Evolutionary conservation across 2,329 filamentous ascomycete genomes (phyloP).

Genomic region (Botrytis medusae): DNA sequence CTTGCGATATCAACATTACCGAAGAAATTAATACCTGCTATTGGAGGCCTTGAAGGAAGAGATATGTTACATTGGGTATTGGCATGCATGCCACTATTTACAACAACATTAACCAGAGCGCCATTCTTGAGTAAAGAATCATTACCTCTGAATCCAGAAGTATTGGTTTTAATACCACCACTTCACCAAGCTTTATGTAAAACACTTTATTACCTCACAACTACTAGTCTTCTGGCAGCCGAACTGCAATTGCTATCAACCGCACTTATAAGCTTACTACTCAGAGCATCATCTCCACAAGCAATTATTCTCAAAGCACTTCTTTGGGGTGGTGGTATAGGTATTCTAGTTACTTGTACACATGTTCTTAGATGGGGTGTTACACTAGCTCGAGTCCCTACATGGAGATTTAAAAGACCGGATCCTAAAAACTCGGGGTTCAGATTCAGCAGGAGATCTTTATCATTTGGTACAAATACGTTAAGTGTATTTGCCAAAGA

Average conservation of each 20-base stretch:
- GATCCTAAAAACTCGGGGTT: slow-evolving; percentile 8
- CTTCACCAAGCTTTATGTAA: slow-evolving; percentile 76
- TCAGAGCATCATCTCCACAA: slow-evolving; percentile 79
- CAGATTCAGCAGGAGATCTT: slow-evolving; percentile 12
- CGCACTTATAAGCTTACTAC: slow-evolving; percentile 75
- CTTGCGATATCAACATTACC: slow-evolving; percentile 78
- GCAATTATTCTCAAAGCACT: slow-evolving; percentile 80
- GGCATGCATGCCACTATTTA: slow-evolving; percentile 64
- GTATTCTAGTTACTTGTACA: slow-evolving; percentile 70
- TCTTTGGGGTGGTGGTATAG: slow-evolving; percentile 80
- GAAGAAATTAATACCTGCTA: slow-evolving; percentile 64
- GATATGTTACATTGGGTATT: slow-evolving; percentile 77
- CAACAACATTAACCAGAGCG: slow-evolving; percentile 6
- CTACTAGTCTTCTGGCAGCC: slow-evolving; percentile 81
- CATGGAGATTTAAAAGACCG: slow-evolving; percentile 77
- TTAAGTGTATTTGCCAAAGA: slow-evolving; percentile 29
- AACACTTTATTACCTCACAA: slow-evolving; percentile 76
- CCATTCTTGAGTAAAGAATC: background rate
- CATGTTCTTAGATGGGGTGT: slow-evolving; percentile 81
- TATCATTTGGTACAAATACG: slow-evolving; percentile 27
- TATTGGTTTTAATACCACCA: slow-evolving; percentile 66
- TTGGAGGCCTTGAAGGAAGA: slow-evolving; percentile 56
- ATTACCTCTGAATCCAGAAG: slow-evolving; percentile 34
- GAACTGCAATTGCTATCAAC: slow-evolving; percentile 87
- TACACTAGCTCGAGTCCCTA: slow-evolving; percentile 80